Evolutionary conservation across 495 filamentous ascomycete species (phyloP).

Genomic region (Aspergillus steynii): DNA sequence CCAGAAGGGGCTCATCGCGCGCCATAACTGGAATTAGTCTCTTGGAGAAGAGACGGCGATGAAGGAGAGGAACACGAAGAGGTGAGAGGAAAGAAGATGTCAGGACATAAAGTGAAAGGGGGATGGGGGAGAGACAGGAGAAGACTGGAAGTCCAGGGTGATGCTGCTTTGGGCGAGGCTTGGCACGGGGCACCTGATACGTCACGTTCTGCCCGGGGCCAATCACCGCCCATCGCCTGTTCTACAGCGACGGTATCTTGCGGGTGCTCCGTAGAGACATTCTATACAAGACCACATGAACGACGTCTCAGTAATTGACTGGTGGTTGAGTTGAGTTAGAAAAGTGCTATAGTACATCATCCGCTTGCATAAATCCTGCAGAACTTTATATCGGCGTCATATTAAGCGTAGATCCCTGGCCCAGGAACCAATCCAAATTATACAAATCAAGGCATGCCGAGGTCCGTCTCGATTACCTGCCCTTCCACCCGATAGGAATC

Average conservation of each 20-base stretch:
- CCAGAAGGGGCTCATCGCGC: slow-evolving; percentile 46
- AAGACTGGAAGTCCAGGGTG: slow-evolving; percentile 1
- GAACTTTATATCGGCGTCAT: too few species aligned
- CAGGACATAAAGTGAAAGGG: slow-evolving; percentile 2
- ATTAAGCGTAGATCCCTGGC: too few species aligned
- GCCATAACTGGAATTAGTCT: slow-evolving; percentile 32
- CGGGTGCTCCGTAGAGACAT: not conserved
- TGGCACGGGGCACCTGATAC: slow-evolving; percentile 20
- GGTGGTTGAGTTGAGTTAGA: not conserved
- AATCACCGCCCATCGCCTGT: too few species aligned
- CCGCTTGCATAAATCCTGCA: too few species aligned
- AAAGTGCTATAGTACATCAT: too few species aligned
- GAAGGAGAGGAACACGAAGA: not conserved
- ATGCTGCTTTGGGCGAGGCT: slow-evolving; percentile 14
- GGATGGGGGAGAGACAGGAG: not conserved
- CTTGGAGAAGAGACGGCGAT: slow-evolving; percentile 1
- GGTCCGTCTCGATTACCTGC: slow-evolving; percentile 26
- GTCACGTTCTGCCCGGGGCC: slow-evolving; percentile 12
- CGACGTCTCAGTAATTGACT: too few species aligned
- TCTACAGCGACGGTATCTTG: too few species aligned
- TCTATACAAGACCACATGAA: not conserved
- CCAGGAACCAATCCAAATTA: too few species aligned
- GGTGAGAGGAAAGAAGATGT: not conserved
- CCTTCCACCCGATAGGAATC: slow-evolving; percentile 82
- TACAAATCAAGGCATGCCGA: too few species aligned